A percentile compares a stretch with the other conserved stretches of the same genome.
Evolutionary conservation across 1,284 basidiomycete genomes (phyloP).

Genomic region (Rhodotorula sp.): DNA sequence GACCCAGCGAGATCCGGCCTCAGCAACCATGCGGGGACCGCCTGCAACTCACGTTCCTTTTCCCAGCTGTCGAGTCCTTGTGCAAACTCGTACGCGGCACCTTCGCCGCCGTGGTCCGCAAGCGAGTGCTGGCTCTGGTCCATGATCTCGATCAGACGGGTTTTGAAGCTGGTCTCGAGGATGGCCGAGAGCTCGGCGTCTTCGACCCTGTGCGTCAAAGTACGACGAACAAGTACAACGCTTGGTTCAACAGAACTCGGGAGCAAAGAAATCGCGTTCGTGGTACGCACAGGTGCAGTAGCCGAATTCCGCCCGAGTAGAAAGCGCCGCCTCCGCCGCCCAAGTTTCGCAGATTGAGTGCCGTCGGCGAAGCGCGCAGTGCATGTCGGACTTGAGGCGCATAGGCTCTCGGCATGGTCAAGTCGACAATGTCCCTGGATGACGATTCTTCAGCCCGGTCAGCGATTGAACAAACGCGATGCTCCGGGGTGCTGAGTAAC

Average conservation of each 20-base stretch:
- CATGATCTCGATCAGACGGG: slow-evolving; percentile 44
- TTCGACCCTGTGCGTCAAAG: slow-evolving; percentile 35
- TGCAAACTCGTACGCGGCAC: slow-evolving; percentile 44
- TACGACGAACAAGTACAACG: too few species aligned
- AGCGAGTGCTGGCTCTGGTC: slow-evolving; percentile 45
- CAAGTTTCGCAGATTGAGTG: slow-evolving; percentile 45
- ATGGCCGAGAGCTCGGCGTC: slow-evolving; percentile 37
- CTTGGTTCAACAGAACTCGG: not conserved
- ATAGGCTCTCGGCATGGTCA: slow-evolving; percentile 45
- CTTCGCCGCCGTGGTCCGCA: slow-evolving; percentile 38
- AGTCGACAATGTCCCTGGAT: slow-evolving; percentile 41
- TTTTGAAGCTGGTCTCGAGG: slow-evolving; percentile 40
- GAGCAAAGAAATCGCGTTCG: not conserved
- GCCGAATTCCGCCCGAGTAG: slow-evolving; percentile 41
- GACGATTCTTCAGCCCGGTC: not conserved
- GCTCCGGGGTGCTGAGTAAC: not conserved
- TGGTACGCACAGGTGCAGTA: slow-evolving; percentile 10
- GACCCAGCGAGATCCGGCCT: not conserved
- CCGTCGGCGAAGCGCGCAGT: slow-evolving; percentile 41
- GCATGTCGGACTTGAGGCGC: slow-evolving; percentile 44
- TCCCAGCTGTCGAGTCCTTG: slow-evolving; percentile 46
- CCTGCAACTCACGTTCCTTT: slow-evolving; percentile 41
- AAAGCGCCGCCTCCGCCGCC: slow-evolving; percentile 44
- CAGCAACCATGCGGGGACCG: not conserved
- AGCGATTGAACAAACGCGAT: not conserved